Evolutionary conservation across 108 stramenopile species (phyloP).

Genomic region (Discostella pseudostelligera): DNA sequence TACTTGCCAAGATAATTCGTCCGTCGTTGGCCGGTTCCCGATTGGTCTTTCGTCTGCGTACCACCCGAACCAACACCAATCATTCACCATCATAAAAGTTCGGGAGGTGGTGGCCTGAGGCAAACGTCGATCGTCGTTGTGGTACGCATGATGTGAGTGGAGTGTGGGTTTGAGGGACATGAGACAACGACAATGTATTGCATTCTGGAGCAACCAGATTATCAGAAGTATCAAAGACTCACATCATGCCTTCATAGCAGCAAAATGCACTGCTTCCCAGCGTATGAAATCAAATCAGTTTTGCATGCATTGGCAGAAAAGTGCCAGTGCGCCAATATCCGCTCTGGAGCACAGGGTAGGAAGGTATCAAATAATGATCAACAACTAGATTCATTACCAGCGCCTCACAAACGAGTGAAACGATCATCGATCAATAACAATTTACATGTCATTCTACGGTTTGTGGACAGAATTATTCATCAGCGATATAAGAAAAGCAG

Average conservation of each 20-base stretch:
- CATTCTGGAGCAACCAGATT: too few species aligned
- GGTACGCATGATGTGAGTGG: too few species aligned
- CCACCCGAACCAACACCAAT: too few species aligned
- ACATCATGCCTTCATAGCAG: slow-evolving; percentile 1
- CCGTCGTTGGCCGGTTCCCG: too few species aligned
- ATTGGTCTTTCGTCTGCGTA: too few species aligned
- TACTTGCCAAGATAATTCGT: too few species aligned
- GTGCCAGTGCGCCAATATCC: slow-evolving; percentile 5
- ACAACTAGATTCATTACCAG: background rate
- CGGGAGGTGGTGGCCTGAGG: too few species aligned
- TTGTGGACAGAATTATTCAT: slow-evolving; percentile 23
- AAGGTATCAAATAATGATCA: background rate
- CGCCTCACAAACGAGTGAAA: slow-evolving; percentile 21
- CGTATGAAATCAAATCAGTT: slow-evolving; percentile 9
- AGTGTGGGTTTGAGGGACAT: too few species aligned
- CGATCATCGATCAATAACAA: slow-evolving; percentile 17
- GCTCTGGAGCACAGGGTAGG: too few species aligned
- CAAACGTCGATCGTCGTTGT: too few species aligned
- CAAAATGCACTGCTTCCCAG: background rate
- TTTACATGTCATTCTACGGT: slow-evolving; percentile 31
- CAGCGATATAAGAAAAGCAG: slow-evolving; percentile 11
- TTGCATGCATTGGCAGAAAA: slow-evolving; percentile 16
- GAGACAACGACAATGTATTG: too few species aligned
- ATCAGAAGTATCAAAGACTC: background rate
- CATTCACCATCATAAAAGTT: too few species aligned